Evolutionary conservation across 208 protist species (phyloP), one percentile per base, ranked within the genome.

Genomic region (Wallacemonas sp.): DNA sequence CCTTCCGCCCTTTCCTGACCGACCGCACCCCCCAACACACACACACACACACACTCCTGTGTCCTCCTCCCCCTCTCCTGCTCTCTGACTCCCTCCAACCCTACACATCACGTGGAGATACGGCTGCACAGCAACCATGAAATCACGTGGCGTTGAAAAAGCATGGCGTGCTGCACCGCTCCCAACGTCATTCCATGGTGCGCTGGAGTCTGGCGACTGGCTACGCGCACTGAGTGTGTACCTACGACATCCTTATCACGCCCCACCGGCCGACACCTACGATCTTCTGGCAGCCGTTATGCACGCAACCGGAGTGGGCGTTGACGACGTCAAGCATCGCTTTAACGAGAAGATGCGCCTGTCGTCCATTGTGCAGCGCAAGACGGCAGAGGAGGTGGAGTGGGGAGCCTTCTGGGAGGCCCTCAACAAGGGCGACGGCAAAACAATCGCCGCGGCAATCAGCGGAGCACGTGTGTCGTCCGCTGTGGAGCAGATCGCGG

Each of bases 341-440:
- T 93, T 95, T 69, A 92, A 91, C 55, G 90, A 93, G 58, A 93
- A 93, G 65, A 67, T 95, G 22, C 83, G 83, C 13, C 78, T 95
- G 32, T 85, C 84, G 10, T 76, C 78, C 0, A 85, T 76, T 37
- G 52, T 88, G 50, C 90, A 93, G 76, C 78, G 74, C 44, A 81
- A 83, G 61, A 45, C 72, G 24, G 65, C 78, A 15, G 90, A 95
- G 66, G 87, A 95, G 57, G 87, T 95, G 29, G 90, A 93, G 79
- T 95, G 90, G 90, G 75, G 76, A 2, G 63, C 86, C 17, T 95
- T 92, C 58, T 95, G 90, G 90, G 78, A 91, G 12, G 84, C 87
- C 6, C 68, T 95, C 15, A 92, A 93, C 68, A 79, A 82, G 8
- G 90, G 90, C 3, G 90, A 95, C 46, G 83, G 87, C 2, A 81